These are phyloP conservation scores for Pugionium dolabratum DNA, from an alignment of 345 rosid genomes.

Conservation along the genomic window DNA sequence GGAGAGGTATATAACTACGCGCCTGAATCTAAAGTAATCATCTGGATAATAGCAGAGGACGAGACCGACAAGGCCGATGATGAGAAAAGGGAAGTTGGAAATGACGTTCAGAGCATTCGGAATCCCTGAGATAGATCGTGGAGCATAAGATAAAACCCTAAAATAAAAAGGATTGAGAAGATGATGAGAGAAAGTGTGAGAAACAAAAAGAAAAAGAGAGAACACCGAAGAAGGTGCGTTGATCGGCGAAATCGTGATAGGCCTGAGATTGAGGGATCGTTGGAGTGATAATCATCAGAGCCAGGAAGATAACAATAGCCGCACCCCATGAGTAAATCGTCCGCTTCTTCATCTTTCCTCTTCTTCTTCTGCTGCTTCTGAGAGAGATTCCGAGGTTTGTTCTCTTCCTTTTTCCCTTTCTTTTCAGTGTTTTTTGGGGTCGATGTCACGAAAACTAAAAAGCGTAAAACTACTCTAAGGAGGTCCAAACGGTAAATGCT, in stretches of 20 bases:
- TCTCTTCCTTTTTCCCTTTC: no score
- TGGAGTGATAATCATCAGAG: conserved; percentile 88
- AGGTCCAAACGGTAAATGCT: no score
- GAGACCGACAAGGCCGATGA: conserved; percentile 76
- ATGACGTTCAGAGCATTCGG: conserved; percentile 79
- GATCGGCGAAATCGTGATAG: conserved; percentile 91
- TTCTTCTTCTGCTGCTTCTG: no score
- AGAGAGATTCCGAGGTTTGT: no score
- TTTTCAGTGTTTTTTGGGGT: no score
- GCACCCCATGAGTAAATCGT: conserved; percentile 65
- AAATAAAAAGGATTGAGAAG: conserved; percentile 4
- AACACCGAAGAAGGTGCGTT: conserved; percentile 73
- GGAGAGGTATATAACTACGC: conserved; percentile 13
- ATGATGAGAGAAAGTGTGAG: conserved; percentile 1
- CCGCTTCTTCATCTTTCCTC: conserved; percentile 34
- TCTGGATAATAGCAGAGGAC: conserved; percentile 68
- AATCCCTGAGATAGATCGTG: conserved; percentile 55
- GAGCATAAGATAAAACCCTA: background rate
- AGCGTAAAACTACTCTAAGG: no score
- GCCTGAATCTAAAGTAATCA: conserved; percentile 74
- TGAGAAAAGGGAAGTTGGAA: conserved; percentile 92
- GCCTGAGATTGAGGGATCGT: conserved; percentile 75
- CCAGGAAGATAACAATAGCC: conserved; percentile 62
- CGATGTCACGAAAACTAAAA: no score
- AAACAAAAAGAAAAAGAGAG: background rate